Evolutionary conservation across 2,329 filamentous ascomycete genomes (phyloP).

Genomic region (Cladophialophora yegresii): DNA sequence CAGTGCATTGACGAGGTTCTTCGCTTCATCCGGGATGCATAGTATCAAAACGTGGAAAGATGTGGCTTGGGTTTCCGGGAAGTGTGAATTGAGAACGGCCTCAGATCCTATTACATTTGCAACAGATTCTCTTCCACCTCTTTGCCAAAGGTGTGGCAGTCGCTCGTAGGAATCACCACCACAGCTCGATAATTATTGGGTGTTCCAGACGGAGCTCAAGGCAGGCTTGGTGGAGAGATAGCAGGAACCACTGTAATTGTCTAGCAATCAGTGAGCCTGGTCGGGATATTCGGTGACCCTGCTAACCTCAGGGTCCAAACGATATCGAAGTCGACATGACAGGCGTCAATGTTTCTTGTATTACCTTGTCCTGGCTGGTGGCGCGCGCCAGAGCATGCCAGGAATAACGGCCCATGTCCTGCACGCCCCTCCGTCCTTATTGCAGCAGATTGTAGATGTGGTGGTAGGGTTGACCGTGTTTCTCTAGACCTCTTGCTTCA

Average conservation of each 20-base stretch:
- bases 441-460: slow-evolving; percentile 11
- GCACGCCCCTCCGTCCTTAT: neutral
- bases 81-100: neutral
- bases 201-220: neutral
- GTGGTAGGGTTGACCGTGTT: neutral
- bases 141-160: neutral
- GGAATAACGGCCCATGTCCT: slow-evolving; percentile 10
- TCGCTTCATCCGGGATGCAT: neutral
- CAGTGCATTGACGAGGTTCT: slow-evolving; percentile 10
- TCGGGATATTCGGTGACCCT: no score
- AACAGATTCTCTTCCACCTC: slow-evolving; percentile 1
- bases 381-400: slow-evolving; percentile 7
- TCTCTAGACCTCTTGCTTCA: slow-evolving; percentile 10
- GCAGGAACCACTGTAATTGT: no score
- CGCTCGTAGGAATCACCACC: slow-evolving; percentile 5
- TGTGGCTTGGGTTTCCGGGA: neutral
- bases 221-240: no score
- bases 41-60: neutral
- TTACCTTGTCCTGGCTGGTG: no score
- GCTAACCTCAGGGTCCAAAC: no score
- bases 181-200: no score
- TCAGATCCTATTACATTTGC: neutral
- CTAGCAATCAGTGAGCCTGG: no score
- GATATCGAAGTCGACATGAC: no score
- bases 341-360: no score